Percentiles rank a stretch among this genome's conserved stretches.
Conservation (phyloP, 2,329 filamentous ascomycete species). For the Hirsutella rhossiliensis region DNA sequence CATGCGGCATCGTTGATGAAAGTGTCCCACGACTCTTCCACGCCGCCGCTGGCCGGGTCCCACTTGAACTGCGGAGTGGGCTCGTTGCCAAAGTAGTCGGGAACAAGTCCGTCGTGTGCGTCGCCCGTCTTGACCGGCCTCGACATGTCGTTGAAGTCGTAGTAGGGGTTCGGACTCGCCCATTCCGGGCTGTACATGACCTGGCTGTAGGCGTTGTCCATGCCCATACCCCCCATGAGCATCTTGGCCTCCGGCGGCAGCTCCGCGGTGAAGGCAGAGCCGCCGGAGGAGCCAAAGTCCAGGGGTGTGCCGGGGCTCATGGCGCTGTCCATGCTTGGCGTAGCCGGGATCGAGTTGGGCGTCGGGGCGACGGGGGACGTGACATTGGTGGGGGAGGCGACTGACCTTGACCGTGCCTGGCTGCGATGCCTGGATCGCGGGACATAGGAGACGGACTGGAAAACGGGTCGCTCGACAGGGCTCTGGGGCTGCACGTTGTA, state of each 20-base stretch:
- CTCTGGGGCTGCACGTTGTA: not conserved
- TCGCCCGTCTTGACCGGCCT: not conserved
- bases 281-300: conserved; percentile 7
- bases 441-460: not conserved
- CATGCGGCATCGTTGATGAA: conserved; percentile 19
- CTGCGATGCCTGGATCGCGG: not conserved
- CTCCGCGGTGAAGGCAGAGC: conserved; percentile 28
- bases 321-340: not conserved
- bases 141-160: not conserved
- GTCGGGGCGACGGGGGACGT: not conserved
- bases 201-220: conserved; percentile 12
- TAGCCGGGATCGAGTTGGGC: not conserved
- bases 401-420: not conserved
- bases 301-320: conserved; percentile 1
- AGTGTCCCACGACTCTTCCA: conserved; percentile 18
- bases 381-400: not conserved
- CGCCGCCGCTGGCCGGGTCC: conserved; percentile 3
- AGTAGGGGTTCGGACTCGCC: not conserved
- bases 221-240: conserved; percentile 21
- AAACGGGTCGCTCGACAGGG: not conserved
- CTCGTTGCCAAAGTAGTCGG: conserved; percentile 1
- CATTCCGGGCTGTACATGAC: conserved; percentile 4
- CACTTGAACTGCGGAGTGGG: not conserved
- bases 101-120: not conserved
- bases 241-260: conserved; percentile 29